Conservation (phyloP, 352 stramenopile species). For the Phytophthora tentaculata region DNA sequence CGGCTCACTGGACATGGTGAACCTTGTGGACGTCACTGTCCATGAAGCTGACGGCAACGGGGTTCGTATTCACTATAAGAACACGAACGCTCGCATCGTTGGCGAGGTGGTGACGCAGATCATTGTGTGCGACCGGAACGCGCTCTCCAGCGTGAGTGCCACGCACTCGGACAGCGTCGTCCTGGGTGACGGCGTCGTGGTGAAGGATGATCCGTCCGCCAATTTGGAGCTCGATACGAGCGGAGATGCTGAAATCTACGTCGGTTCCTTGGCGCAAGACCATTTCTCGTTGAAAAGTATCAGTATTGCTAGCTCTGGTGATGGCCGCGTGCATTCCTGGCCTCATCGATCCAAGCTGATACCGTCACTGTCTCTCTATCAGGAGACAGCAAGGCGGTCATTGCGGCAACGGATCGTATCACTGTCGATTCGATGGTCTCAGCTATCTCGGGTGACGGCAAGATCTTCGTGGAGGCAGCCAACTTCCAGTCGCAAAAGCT, state of each 20-base stretch:
- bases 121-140: conserved; percentile 31
- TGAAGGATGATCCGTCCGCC: conserved; percentile 37
- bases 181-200: conserved; percentile 43
- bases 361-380: conserved; percentile 13
- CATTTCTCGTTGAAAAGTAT: conserved; percentile 18
- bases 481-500: conserved; percentile 26
- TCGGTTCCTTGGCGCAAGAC: conserved; percentile 22
- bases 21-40: conserved; percentile 41
- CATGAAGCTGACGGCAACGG: conserved; percentile 28
- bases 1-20: conserved; percentile 32
- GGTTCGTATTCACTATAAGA: conserved; percentile 52
- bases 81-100: conserved; percentile 37
- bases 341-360: conserved; percentile 31
- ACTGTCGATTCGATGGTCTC: conserved; percentile 22
- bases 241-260: conserved; percentile 24
- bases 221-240: conserved; percentile 33
- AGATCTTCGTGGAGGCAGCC: conserved; percentile 33
- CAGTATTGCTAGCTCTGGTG: conserved; percentile 24
- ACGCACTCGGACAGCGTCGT: conserved; percentile 28
- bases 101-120: conserved; percentile 44
- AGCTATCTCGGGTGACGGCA: conserved; percentile 26
- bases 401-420: conserved; percentile 20
- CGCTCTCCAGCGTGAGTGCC: conserved; percentile 22
- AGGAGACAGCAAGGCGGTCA: conserved; percentile 20
- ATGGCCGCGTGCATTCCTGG: conserved; percentile 25